A percentile compares a stretch with the other conserved stretches of the same genome.
These are phyloP conservation scores for Linum tenue DNA, from an alignment of 345 rosid genomes.

Conservation along the genomic window DNA sequence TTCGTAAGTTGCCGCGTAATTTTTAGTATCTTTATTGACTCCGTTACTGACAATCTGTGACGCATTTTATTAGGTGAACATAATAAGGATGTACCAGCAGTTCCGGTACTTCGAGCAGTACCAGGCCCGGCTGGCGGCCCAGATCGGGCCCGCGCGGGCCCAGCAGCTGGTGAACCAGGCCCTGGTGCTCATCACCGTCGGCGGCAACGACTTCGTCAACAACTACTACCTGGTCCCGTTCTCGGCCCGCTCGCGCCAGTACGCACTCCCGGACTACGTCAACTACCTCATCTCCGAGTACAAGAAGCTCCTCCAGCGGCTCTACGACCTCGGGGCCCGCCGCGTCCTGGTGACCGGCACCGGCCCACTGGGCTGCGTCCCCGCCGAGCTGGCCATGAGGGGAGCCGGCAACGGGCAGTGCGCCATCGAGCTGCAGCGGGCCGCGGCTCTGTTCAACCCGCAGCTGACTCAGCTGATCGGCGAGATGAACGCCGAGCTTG, in stretches of 20 bases:
- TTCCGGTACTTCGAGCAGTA: constrained; percentile 49
- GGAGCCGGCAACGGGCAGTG: constrained; percentile 10
- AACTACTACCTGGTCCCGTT: constrained; percentile 73
- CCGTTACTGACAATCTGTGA: background rate
- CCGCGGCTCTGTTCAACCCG: constrained; percentile 19
- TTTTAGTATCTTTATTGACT: background rate
- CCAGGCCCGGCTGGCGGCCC: constrained; percentile 43
- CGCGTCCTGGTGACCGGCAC: constrained; percentile 25
- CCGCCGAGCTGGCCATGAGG: constrained; percentile 20
- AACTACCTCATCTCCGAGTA: constrained; percentile 53
- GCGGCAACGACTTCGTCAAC: constrained; percentile 78
- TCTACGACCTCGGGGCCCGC: constrained; percentile 17
- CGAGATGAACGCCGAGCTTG: constrained; percentile 11
- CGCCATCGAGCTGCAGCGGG: constrained; percentile 11
- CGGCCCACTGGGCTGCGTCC: constrained; percentile 21
- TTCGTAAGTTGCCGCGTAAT: constrained; percentile 44
- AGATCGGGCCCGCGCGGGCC: constrained; percentile 36
- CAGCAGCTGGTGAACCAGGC: constrained; percentile 39
- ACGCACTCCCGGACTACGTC: constrained; percentile 44
- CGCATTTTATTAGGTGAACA: constrained; percentile 38
- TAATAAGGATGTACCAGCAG: constrained; percentile 51
- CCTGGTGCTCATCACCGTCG: constrained; percentile 58
- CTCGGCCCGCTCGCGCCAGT: constrained; percentile 75
- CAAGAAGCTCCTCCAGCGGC: constrained; percentile 33
- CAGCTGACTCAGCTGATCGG: constrained; percentile 13